Percentiles rank a stretch among this genome's conserved stretches.
Evolutionary conservation across 805 yeast genomes (phyloP).

Genomic region (Candida insectorum): DNA sequence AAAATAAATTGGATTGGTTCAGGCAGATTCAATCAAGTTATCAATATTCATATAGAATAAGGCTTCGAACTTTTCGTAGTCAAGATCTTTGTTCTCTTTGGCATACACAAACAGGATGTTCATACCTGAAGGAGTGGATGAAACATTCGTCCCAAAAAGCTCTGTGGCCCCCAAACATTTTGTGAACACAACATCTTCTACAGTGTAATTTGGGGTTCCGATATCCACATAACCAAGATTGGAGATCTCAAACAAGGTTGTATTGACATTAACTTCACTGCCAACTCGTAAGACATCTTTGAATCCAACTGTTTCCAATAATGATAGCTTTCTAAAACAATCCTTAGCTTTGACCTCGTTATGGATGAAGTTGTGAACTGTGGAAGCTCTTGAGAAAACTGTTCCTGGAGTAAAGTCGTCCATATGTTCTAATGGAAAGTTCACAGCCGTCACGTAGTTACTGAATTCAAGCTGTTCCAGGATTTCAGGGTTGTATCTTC

Average conservation of each 20-base stretch:
- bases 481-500: constrained; percentile 7
- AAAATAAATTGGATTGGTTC: no score
- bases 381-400: no score
- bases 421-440: neutral
- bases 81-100: constrained; percentile 2
- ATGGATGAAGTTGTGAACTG: neutral
- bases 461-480: constrained; percentile 1
- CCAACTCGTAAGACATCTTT: neutral
- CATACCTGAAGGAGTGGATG: constrained; percentile 4
- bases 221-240: constrained; percentile 8
- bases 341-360: neutral
- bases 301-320: neutral
- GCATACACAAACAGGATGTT: constrained; percentile 6
- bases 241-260: constrained; percentile 9
- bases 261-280: neutral
- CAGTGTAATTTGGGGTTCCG: constrained; percentile 4
- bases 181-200: constrained; percentile 9
- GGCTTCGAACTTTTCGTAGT: constrained; percentile 1
- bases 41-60: constrained; percentile 4
- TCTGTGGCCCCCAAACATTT: constrained; percentile 4
- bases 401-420: neutral
- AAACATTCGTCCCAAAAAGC: constrained; percentile 4
- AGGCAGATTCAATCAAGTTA: no score
- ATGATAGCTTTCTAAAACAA: neutral
- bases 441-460: neutral